These are phyloP conservation scores for Malassezia obtusa DNA, from an alignment of 1,284 basidiomycete species.

Conservation along the genomic window DNA sequence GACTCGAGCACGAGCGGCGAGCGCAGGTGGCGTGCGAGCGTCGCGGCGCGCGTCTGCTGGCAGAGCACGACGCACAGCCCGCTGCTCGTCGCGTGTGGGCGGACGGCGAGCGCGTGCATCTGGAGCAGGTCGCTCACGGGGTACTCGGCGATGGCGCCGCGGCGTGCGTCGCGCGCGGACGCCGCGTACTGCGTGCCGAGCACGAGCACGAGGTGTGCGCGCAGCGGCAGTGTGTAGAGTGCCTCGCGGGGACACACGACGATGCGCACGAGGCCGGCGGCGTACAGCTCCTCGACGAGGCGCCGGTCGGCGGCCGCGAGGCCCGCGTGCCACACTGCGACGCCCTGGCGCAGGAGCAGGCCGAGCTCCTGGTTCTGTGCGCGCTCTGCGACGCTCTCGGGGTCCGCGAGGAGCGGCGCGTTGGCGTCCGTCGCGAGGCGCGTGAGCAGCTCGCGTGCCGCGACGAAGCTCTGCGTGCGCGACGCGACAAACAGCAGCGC, in stretches of 20 bases:
- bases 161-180: constrained; percentile 40
- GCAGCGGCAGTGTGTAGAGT: constrained; percentile 75
- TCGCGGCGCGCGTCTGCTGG: constrained; percentile 76
- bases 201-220: constrained; percentile 69
- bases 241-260: constrained; percentile 71
- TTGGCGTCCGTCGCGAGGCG: constrained; percentile 71
- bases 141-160: constrained; percentile 70
- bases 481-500: constrained; percentile 87
- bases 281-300: constrained; percentile 71
- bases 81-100: constrained; percentile 51
- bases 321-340: constrained; percentile 76
- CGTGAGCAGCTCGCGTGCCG: constrained; percentile 76
- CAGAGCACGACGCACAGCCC: constrained; percentile 61
- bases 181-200: constrained; percentile 84
- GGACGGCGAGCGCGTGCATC: constrained; percentile 79
- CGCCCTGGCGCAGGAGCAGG: constrained; percentile 74
- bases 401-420: constrained; percentile 53
- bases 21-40: constrained; percentile 66
- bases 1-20: constrained; percentile 86
- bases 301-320: constrained; percentile 63
- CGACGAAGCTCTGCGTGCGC: constrained; percentile 63
- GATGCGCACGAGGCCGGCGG: constrained; percentile 68
- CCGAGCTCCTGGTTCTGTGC: constrained; percentile 61
- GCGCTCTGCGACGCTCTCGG: constrained; percentile 58
- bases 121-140: constrained; percentile 67